phyloP scores from a whole-genome alignment of 352 stramenopile genomes.

The Elongisporangium anandrum region DNA sequence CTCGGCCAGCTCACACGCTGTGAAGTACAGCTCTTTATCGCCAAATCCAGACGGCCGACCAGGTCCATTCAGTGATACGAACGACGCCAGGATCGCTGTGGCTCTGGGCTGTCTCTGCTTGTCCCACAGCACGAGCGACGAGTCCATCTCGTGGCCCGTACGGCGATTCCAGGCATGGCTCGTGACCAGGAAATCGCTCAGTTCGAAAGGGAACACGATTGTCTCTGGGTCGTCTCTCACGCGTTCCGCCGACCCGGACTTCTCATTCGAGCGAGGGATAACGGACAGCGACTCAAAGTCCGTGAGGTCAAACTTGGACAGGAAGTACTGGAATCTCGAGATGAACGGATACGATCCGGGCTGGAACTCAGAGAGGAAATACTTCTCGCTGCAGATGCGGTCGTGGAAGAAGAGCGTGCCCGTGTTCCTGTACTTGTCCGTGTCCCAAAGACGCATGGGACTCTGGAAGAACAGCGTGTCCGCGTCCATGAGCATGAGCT shows the following conservation, averaged over 20 bases:
- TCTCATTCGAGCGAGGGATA: background rate
- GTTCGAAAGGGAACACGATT: constrained; percentile 7
- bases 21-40: constrained; percentile 39
- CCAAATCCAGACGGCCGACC: constrained; percentile 10
- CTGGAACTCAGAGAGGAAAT: no score
- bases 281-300: constrained; percentile 5
- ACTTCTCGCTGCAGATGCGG: no score
- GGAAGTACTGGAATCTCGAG: constrained; percentile 10
- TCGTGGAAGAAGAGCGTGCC: constrained; percentile 48
- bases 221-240: background rate
- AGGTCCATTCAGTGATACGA: constrained; percentile 11
- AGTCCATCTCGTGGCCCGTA: constrained; percentile 27
- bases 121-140: constrained; percentile 30
- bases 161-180: constrained; percentile 23
- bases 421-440: constrained; percentile 42
- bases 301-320: constrained; percentile 1
- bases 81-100: constrained; percentile 27
- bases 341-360: background rate
- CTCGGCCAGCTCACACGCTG: constrained; percentile 31
- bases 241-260: background rate
- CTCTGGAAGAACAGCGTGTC: constrained; percentile 55
- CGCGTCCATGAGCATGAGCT: constrained; percentile 44
- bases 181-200: constrained; percentile 16
- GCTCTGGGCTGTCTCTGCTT: constrained; percentile 25
- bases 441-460: constrained; percentile 49